Conservation (phyloP, 176 grass and related monocot species). For the Leersia perrieri region DNA sequence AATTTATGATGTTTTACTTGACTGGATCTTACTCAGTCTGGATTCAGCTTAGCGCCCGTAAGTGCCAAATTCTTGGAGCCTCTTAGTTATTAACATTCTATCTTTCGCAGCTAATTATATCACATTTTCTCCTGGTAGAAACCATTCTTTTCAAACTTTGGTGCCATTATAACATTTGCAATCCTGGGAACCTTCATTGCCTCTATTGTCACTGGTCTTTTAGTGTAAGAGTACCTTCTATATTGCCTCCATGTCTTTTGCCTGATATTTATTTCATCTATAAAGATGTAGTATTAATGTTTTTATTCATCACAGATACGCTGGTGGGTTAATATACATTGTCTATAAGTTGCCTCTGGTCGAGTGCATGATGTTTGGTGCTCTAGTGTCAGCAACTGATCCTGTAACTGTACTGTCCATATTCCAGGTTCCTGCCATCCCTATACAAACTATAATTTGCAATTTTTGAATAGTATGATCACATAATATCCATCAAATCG, state of each 20-base stretch:
- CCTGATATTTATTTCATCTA: neutral
- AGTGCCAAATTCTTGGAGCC: conserved; percentile 40
- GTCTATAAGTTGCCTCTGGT: conserved; percentile 80
- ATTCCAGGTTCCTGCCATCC: conserved; percentile 70
- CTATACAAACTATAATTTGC: conserved; percentile 10
- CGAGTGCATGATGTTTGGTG: conserved; percentile 97
- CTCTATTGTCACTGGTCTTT: conserved; percentile 70
- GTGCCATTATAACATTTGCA: conserved; percentile 90
- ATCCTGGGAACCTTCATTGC: conserved; percentile 94
- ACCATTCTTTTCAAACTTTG: conserved; percentile 96
- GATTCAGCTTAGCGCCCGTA: conserved; percentile 83
- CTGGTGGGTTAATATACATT: conserved; percentile 75
- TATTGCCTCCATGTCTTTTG: conserved; percentile 15
- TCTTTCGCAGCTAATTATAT: conserved; percentile 1
- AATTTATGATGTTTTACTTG: conserved; percentile 58
- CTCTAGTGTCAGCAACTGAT: conserved; percentile 97
- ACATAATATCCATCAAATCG: conserved; percentile 23
- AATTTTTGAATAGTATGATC: neutral
- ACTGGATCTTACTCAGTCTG: conserved; percentile 75
- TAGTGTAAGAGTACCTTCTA: conserved; percentile 67
- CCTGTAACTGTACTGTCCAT: conserved; percentile 92
- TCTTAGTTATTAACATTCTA: neutral
- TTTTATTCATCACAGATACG: conserved; percentile 51
- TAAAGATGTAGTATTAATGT: conserved; percentile 9
- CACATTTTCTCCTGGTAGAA: conserved; percentile 47